phyloP scores from a whole-genome alignment of 176 grass and related monocot species.

The Pontederia paniculata region DNA sequence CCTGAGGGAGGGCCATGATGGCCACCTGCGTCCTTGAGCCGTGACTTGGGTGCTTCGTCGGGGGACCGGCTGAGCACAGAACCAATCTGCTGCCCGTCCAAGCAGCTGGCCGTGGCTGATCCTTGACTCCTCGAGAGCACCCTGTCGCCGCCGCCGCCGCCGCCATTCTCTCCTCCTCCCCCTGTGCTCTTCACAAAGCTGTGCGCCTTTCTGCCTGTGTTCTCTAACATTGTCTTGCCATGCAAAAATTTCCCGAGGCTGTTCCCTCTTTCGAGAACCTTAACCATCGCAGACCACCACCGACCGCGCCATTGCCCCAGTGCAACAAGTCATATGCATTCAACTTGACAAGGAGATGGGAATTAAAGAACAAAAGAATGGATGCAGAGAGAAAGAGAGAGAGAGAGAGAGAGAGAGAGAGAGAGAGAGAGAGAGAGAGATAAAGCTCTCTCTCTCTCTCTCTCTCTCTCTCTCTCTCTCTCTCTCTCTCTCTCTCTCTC shows the following conservation, averaged over 20 bases:
- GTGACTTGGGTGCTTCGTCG: background rate
- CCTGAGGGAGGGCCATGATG: constrained; percentile 2
- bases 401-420: no score
- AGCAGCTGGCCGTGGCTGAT: background rate
- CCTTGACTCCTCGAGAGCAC: background rate
- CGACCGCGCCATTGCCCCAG: background rate
- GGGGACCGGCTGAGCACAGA: background rate
- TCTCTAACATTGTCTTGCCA: background rate
- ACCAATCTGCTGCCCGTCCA: background rate
- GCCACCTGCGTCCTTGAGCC: background rate
- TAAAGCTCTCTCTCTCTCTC: no score
- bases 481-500: no score
- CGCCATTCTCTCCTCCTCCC: background rate
- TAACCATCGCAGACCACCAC: background rate
- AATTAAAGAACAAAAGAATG: no score
- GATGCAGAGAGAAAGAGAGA: no score
- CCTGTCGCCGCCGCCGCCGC: background rate
- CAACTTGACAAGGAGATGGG: no score
- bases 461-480: no score
- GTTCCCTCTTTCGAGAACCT: background rate
- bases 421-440: no score
- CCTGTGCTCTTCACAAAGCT: background rate
- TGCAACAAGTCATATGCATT: background rate
- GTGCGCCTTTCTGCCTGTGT: background rate
- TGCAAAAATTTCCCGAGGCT: background rate